A percentile compares a stretch with the other conserved stretches of the same genome.
Evolutionary conservation across 1,284 basidiomycete genomes (phyloP).

Genomic region (Marasmius sp.): DNA sequence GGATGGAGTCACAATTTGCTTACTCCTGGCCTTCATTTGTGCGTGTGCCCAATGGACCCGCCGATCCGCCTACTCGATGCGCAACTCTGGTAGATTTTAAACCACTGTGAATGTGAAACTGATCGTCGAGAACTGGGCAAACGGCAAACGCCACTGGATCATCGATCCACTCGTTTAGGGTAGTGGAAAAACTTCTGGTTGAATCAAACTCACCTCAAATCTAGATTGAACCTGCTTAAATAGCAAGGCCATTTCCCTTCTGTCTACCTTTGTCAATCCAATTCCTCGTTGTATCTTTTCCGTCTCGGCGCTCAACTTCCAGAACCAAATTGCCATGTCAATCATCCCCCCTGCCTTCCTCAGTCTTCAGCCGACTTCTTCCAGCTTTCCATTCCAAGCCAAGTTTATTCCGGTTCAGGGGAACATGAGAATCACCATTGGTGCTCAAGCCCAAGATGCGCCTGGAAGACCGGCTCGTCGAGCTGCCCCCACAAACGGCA

Average conservation of each 20-base stretch:
- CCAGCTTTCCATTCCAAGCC: constrained; percentile 42
- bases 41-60: too few species aligned
- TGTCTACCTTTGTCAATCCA: constrained; percentile 1
- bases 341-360: constrained; percentile 20
- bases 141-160: neutral
- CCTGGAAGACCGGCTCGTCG: constrained; percentile 15
- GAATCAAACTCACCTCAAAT: neutral
- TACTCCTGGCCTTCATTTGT: neutral
- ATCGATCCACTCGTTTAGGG: neutral
- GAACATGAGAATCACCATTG: constrained; percentile 32
- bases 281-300: neutral
- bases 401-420: constrained; percentile 36
- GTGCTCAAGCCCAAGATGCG: constrained; percentile 24
- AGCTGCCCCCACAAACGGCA: constrained; percentile 30
- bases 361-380: constrained; percentile 33
- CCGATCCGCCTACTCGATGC: too few species aligned
- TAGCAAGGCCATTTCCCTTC: neutral
- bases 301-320: neutral
- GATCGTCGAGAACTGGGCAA: constrained; percentile 7
- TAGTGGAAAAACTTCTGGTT: neutral
- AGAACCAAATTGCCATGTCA: neutral
- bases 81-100: neutral
- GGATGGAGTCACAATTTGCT: neutral
- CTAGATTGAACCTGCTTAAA: neutral
- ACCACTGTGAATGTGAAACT: constrained; percentile 9